Evolutionary conservation across 768 basidiomycete genomes (phyloP).

Genomic region (Lactarius deliciosus): DNA sequence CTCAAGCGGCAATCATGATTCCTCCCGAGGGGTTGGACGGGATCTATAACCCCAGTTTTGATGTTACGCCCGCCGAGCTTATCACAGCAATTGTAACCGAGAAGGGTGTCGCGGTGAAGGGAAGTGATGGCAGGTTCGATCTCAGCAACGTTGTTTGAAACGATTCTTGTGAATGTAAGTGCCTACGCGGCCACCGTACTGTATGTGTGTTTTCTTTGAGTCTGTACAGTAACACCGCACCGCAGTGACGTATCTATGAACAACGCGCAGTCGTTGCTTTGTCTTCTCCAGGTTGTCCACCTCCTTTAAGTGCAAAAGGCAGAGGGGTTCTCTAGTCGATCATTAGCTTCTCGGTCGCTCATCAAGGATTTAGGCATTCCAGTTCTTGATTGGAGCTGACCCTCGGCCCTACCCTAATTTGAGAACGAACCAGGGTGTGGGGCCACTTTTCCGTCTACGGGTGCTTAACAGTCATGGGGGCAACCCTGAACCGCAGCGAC

Average conservation of each 20-base stretch:
- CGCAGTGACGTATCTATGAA: background rate
- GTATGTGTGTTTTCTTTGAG: background rate
- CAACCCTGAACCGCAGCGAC: background rate
- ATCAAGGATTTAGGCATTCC: background rate
- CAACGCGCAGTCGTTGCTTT: background rate
- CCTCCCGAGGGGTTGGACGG: conserved; percentile 57
- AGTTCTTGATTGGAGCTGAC: background rate
- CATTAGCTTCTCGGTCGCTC: background rate
- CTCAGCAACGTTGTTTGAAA: conserved; percentile 53
- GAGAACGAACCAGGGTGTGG: background rate
- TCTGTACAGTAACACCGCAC: background rate
- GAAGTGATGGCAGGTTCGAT: conserved; percentile 63
- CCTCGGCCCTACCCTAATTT: background rate
- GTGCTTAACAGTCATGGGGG: background rate
- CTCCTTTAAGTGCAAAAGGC: background rate
- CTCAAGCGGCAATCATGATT: conserved; percentile 80
- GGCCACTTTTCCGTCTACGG: background rate
- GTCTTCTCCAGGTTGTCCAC: background rate
- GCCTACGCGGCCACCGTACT: background rate
- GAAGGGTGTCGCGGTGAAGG: conserved; percentile 83
- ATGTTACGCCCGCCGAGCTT: conserved; percentile 91
- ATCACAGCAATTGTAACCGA: conserved; percentile 97
- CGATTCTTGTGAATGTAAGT: background rate
- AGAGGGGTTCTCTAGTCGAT: background rate
- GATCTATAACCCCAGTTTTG: conserved; percentile 94